Conservation (phyloP, 2,329 filamentous ascomycete genomes). For the Purpureocillium takamizusanense region DNA sequence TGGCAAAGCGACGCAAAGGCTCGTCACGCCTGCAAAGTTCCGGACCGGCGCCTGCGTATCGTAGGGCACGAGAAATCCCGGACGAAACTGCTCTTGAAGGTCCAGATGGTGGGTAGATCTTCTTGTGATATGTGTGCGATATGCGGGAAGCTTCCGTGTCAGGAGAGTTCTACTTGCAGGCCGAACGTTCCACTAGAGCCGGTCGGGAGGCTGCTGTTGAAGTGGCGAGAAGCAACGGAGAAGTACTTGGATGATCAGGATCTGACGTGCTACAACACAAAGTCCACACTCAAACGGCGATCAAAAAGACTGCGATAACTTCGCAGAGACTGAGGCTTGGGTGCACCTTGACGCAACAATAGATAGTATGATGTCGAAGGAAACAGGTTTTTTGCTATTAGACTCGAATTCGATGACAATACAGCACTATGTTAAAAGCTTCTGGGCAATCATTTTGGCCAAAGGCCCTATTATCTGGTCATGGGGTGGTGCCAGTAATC, state of each 20-base stretch:
- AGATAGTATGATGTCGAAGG: too few relatives aligned
- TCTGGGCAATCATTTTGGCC: too few relatives aligned
- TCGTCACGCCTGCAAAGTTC: neutral
- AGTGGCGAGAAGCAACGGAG: neutral
- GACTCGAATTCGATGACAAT: too few relatives aligned
- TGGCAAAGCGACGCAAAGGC: neutral
- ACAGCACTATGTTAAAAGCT: too few relatives aligned
- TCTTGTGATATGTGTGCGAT: neutral
- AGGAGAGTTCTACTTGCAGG: neutral
- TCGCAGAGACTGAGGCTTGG: too few relatives aligned
- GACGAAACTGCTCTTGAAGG: neutral
- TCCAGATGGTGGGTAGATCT: neutral
- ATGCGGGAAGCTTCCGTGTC: neutral
- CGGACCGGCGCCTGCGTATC: neutral
- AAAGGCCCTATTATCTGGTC: too few relatives aligned
- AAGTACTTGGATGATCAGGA: neutral
- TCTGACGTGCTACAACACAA: too few relatives aligned
- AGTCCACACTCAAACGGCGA: too few relatives aligned
- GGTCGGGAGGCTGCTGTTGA: neutral
- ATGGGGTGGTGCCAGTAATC: too few relatives aligned
- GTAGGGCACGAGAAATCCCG: neutral
- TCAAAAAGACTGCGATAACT: too few relatives aligned
- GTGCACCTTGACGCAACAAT: too few relatives aligned
- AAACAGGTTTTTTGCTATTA: too few relatives aligned
- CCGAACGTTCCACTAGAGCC: neutral